Evolutionary conservation across 805 yeast genomes (phyloP).

Genomic region (Teunomyces atbi): DNA sequence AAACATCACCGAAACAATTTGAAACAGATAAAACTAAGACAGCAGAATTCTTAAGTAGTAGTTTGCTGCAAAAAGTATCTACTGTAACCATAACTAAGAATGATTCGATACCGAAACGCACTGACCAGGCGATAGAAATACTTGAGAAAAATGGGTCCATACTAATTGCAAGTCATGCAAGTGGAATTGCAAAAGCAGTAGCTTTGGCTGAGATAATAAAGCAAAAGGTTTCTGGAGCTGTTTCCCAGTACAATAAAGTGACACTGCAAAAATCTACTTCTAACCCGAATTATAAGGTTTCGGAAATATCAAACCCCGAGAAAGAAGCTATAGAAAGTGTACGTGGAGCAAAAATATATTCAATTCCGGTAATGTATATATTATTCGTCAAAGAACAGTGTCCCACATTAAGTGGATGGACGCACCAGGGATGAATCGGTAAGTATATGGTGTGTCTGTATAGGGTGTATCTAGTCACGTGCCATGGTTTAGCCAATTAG

Average conservation of each 20-base stretch:
- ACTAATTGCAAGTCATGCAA: slow-evolving; percentile 18
- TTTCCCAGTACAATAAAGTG: slow-evolving; percentile 17
- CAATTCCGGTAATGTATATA: slow-evolving; percentile 18
- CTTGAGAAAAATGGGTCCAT: slow-evolving; percentile 11
- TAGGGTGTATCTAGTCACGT: slow-evolving; percentile 4
- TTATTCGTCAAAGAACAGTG: slow-evolving; percentile 11
- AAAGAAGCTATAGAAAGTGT: slow-evolving; percentile 12
- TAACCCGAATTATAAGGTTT: not conserved
- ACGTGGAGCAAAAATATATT: slow-evolving; percentile 21
- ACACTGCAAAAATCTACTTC: not conserved
- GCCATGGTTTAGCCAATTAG: slow-evolving; percentile 8
- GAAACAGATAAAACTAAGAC: slow-evolving; percentile 2
- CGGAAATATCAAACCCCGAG: not conserved
- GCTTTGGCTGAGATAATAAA: slow-evolving; percentile 21
- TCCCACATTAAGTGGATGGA: slow-evolving; percentile 14
- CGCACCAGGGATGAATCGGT: slow-evolving; percentile 7
- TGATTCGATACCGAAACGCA: slow-evolving; percentile 15
- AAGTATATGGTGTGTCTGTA: not conserved
- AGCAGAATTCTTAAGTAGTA: slow-evolving; percentile 6
- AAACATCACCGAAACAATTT: slow-evolving; percentile 8
- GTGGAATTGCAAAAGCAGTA: slow-evolving; percentile 16
- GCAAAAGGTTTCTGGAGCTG: slow-evolving; percentile 7
- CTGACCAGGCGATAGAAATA: slow-evolving; percentile 10
- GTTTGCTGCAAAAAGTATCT: slow-evolving; percentile 3
- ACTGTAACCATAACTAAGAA: slow-evolving; percentile 14